Evolutionary conservation across 768 basidiomycete genomes (phyloP), one percentile per base, ranked within the genome.

Genomic region (Suillus subalutaceus): DNA sequence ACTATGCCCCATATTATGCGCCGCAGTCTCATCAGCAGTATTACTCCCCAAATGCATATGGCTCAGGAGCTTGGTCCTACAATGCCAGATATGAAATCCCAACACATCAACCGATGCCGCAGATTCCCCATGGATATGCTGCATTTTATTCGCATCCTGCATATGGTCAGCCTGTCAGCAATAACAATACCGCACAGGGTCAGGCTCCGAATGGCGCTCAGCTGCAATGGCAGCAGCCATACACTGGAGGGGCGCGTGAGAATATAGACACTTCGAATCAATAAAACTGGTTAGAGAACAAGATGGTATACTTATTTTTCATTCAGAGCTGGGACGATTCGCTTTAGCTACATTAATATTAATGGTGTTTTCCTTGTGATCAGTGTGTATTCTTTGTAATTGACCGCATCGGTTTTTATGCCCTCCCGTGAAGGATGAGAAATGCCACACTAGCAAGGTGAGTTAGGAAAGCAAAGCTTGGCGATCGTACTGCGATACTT

Each of bases 151-250:
- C 59, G 35, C 64, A 65, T 35, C 63, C 55, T 23, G 15, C 38
- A 52, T 53, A 40, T 61, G 38, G 13, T 6, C 66, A 35, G 38
- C 35, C 40, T 18, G 57, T 64, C 67, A 59, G 35, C 41, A 52
- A 43, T n/a, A 56, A n/a, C 20, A 56, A n/a, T n/a, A 15, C 35
- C 12, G 35, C 20, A n/a, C 55, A 35, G 18, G 55, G 32, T 68
- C 77, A 72, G 61, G 73, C 71, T 70, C 63, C 69, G 69, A 73
- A 72, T 40, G 56, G 69, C 59, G 69, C 72, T 59, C 70, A 67
- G 43, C 67, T 80, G 58, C 75, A 77, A 56, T 81, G 79, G 80
- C 79, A 76, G 66, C 71, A 67, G 63, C 76, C 79, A 59, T 79
- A 79, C 50, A 64, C 66, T 32, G 77, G 80, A 59, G 41, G 41